These are phyloP conservation scores for Vaccinium darrowii DNA, from an alignment of 148 eudicot genomes.

Conservation along the genomic window DNA sequence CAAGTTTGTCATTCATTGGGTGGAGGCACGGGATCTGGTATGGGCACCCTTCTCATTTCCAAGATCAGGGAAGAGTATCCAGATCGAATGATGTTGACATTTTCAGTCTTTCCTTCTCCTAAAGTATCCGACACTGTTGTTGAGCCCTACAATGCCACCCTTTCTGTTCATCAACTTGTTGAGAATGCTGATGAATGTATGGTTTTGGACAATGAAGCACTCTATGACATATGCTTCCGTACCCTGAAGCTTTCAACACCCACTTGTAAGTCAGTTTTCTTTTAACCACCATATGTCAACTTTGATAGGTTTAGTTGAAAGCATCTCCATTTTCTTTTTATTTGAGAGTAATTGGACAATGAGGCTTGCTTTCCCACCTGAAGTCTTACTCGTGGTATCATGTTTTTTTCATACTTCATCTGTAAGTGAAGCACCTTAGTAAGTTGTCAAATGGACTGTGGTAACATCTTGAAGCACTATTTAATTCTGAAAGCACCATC, in stretches of 20 bases:
- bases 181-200: conserved; percentile 52
- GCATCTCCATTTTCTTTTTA: neutral
- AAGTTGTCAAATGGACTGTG: neutral
- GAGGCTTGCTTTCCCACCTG: neutral
- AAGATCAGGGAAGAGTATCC: conserved; percentile 29
- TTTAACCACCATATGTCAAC: neutral
- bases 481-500: neutral
- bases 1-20: conserved; percentile 40
- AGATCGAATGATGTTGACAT: conserved; percentile 38
- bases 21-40: conserved; percentile 30
- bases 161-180: conserved; percentile 46
- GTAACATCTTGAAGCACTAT: neutral
- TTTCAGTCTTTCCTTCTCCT: conserved; percentile 30
- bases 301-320: neutral
- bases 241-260: conserved; percentile 45
- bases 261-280: conserved; percentile 27
- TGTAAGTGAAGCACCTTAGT: neutral
- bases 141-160: conserved; percentile 49
- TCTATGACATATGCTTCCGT: conserved; percentile 47
- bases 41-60: conserved; percentile 27
- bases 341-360: neutral
- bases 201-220: conserved; percentile 48
- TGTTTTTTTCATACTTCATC: neutral
- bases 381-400: neutral
- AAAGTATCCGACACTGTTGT: conserved; percentile 48